Evolutionary conservation across 768 basidiomycete species (phyloP).

Genomic region (Russula ochroleuca): DNA sequence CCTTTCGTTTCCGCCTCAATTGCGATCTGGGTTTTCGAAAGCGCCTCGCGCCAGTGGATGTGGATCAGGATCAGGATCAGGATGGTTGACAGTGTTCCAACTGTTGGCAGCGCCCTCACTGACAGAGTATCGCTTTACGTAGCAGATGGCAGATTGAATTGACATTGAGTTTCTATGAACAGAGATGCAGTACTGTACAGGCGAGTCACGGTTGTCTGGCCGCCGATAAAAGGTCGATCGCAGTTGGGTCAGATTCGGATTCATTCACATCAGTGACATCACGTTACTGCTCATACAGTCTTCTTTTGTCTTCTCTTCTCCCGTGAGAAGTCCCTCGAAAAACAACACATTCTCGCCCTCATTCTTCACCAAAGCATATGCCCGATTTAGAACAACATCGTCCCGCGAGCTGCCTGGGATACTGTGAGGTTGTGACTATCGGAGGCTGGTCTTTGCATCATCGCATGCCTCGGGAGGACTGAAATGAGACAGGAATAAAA

Average conservation of each 20-base stretch:
- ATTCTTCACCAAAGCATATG: neutral
- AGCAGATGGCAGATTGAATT: too few relatives aligned
- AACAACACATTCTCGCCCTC: neutral
- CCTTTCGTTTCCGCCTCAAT: too few relatives aligned
- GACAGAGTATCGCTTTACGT: neutral
- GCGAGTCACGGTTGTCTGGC: neutral
- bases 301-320: too few relatives aligned
- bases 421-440: neutral
- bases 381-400: neutral
- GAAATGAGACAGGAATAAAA: neutral
- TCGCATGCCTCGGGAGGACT: too few relatives aligned
- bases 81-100: neutral
- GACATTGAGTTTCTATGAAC: too few relatives aligned
- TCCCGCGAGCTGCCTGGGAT: neutral
- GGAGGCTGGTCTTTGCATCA: neutral
- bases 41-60: neutral
- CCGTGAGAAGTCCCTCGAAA: neutral
- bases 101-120: neutral
- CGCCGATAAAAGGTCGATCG: neutral
- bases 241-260: neutral
- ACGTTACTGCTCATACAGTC: too few relatives aligned
- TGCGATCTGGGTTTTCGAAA: neutral
- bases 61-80: neutral
- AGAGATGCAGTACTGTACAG: too few relatives aligned
- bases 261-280: neutral